Conservation (phyloP, 177 flowering plant species). For the Vitis hybrid region DNA sequence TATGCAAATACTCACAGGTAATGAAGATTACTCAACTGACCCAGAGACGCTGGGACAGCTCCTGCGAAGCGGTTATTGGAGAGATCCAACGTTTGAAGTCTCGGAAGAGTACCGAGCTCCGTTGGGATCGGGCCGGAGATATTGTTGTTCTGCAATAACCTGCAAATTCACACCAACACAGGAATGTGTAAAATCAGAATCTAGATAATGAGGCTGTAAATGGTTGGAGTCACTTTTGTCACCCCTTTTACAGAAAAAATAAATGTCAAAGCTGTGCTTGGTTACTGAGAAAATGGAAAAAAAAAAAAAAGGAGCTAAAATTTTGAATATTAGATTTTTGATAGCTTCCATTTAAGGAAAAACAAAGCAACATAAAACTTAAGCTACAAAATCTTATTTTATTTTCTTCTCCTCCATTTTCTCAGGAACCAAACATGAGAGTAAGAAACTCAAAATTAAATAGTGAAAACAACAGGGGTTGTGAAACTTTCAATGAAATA, state of each 20-base stretch:
- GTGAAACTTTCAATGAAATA: not conserved
- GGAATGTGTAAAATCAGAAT: not conserved
- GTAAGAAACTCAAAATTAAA: not conserved
- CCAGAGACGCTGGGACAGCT: constrained; percentile 54
- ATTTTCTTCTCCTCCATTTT: not conserved
- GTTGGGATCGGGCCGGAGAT: constrained; percentile 75
- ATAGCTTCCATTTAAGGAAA: not conserved
- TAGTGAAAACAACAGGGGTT: not conserved
- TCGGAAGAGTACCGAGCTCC: constrained; percentile 63
- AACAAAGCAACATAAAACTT: not conserved
- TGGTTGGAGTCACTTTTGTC: too few species aligned
- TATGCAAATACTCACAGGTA: constrained; percentile 58
- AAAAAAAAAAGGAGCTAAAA: not conserved
- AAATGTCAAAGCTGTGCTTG: not conserved
- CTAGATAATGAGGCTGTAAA: not conserved
- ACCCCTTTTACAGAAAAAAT: not conserved
- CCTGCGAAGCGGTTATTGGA: constrained; percentile 71
- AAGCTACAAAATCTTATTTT: too few species aligned
- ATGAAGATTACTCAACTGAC: constrained; percentile 57
- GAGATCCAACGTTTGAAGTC: constrained; percentile 82
- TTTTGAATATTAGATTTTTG: too few species aligned
- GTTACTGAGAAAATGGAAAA: not conserved
- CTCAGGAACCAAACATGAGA: constrained; percentile 7
- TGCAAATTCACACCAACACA: constrained; percentile 21
- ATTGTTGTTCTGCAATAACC: constrained; percentile 86